Base-by-base conservation (phyloP, 148 eudicot genomes). In the Limonium bicolor region DNA sequence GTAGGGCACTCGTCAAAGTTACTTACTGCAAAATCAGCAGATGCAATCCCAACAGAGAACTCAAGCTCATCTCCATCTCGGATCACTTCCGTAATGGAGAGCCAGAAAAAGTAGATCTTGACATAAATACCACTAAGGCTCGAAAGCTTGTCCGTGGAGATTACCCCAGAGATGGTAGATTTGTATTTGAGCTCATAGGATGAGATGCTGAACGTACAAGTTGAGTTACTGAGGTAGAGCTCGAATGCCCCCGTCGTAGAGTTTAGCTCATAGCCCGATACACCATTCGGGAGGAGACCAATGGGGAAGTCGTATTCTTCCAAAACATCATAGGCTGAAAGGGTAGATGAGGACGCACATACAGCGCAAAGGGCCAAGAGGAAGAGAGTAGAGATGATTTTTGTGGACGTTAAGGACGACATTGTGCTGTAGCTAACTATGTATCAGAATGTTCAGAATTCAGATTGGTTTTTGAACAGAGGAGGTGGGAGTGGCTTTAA, bases 281-380 rank as follows among this genome's bases (percentile, higher is more conserved):
- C 66, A 5, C 72, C 69, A 7, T 41, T 29, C 0, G 80, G 80
- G 15, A 74, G 76, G 7, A 74, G 48, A n/a, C 80, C 80, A 11
- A 60, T 41, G 20, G 76, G 76, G 26, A 74, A 60, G 19, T 37
- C 54, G 56, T 74, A 70, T 0, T 60, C 48, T 37, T 62, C 20
- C 2, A 74, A 50, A 7, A 49, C 55, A 11, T 62, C 53, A 47
- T 74, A 74, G 2, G 58, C 73, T 2, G 72, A 52, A 4, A 34
- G 45, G 19, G 10, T 26, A 3, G 27, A 38, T 28, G 23, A 26
- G 32, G 31, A 31, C 8, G 51, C 24, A n/a, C n/a, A n/a, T n/a
- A n/a, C n/a, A n/a, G n/a, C n/a, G n/a, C n/a, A n/a, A n/a, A n/a
- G n/a, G n/a, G n/a, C n/a, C n/a, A n/a, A n/a, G n/a, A n/a, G n/a